Base-by-base conservation (phyloP, 2,329 filamentous ascomycete species). In the Fusarium nygamai region DNA sequence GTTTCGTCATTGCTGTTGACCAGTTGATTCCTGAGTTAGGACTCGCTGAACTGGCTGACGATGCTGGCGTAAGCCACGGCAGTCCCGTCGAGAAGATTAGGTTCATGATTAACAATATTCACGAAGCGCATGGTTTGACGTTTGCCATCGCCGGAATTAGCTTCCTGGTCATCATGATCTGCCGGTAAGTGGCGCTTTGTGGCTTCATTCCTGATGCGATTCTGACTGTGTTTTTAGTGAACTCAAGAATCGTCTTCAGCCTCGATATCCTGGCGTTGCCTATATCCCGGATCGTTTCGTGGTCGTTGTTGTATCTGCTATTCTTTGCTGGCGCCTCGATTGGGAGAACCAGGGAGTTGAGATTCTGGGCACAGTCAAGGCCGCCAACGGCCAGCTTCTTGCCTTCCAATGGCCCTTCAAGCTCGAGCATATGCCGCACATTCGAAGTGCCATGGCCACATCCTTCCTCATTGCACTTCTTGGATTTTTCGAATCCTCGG, bases 401-500 rank as follows among this genome's bases (percentile, higher is more conserved):
- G 87, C 90, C 6, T 95, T 98, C 76, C 91, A 93, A 70, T 98
- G 95, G 88, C 96, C 96, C 0, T 96, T 98, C 78, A 90, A 92
- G 73, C 84, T 90, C 5, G 87, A 90, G 10, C 90, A 97, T 76
- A 91, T 98, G 86, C 88, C 90, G 31, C 93, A 98, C 80, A 93
- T 97, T 61, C 92, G 93, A 29, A 93, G 94, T 71, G 93, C 94
- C 43, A 93, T 98, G 88, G 92, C 94, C 59, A 98, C 96, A 0
- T 93, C 94, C 0, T 98, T 99, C 79, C 87, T 98, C 61, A 98
- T 99, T 73, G 94, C 95, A 2, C 87, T 99, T 31, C 91, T 99
- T 0, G 96, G 96, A n/a, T 99, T 99, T 83, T 99, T 99, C 78
- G 96, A 99, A 83, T 98, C 94, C 6, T 98, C 95, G 0, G 95